Conservation (phyloP, 2,329 filamentous ascomycete species). For the Aspergillus glaucus region DNA sequence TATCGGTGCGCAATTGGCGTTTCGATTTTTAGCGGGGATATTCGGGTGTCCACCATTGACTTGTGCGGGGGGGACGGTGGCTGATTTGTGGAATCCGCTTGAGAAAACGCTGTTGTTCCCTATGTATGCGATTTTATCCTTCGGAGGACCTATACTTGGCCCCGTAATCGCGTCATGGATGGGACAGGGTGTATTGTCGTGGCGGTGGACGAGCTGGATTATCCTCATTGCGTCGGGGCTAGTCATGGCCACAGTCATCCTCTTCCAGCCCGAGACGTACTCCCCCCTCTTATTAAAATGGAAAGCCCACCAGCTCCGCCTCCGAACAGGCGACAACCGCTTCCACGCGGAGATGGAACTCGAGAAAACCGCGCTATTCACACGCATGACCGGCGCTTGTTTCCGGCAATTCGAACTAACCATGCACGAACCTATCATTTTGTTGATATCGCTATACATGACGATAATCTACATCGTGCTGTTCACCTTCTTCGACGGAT, state of each 20-base stretch:
- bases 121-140: constrained; percentile 43
- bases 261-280: constrained; percentile 47
- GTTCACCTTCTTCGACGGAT: constrained; percentile 41
- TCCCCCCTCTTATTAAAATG: constrained; percentile 38
- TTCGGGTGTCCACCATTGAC: constrained; percentile 42
- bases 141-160: constrained; percentile 23
- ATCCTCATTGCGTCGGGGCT: constrained; percentile 32
- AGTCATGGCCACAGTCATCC: constrained; percentile 29
- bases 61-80: constrained; percentile 42
- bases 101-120: constrained; percentile 48
- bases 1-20: constrained; percentile 45
- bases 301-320: constrained; percentile 41
- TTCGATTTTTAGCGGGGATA: constrained; percentile 46
- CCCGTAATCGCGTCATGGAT: constrained; percentile 13
- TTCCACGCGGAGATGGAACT: constrained; percentile 46
- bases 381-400: constrained; percentile 38
- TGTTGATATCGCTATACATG: constrained; percentile 28
- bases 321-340: constrained; percentile 37
- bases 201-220: constrained; percentile 42
- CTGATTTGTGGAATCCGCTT: constrained; percentile 43
- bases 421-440: constrained; percentile 38
- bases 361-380: constrained; percentile 34
- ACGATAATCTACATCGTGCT: constrained; percentile 31
- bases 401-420: constrained; percentile 48
- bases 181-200: constrained; percentile 14